Evolutionary conservation across 345 rosid genomes (phyloP).

Genomic region (Cochlearia excelsa): DNA sequence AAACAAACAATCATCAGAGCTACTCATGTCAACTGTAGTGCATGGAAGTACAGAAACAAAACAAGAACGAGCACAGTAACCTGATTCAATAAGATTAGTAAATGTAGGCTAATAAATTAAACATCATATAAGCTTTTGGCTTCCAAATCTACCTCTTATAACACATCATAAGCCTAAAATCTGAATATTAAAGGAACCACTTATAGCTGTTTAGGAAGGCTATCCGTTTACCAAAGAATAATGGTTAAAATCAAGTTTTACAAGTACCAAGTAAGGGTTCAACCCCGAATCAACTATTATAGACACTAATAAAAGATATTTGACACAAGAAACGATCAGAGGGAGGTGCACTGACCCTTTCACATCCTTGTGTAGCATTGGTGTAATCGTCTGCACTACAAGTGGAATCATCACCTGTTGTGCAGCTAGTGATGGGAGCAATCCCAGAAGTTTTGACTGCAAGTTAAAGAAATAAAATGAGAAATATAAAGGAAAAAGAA

Average conservation of each 20-base stretch:
- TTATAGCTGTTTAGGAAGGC: slow-evolving; percentile 4
- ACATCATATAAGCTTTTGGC: slow-evolving; percentile 17
- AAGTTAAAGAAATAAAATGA: slow-evolving; percentile 19
- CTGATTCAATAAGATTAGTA: slow-evolving; percentile 12
- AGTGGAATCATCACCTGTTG: slow-evolving; percentile 81
- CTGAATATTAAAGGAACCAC: slow-evolving; percentile 13
- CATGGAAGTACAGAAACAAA: slow-evolving; percentile 17
- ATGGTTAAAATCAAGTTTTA: slow-evolving; percentile 5
- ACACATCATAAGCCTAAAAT: slow-evolving; percentile 6
- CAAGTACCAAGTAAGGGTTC: slow-evolving; percentile 11
- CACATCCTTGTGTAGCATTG: slow-evolving; percentile 68
- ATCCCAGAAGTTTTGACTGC: slow-evolving; percentile 75
- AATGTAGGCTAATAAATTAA: slow-evolving; percentile 15
- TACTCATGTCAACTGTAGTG: slow-evolving; percentile 15
- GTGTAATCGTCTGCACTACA: slow-evolving; percentile 73
- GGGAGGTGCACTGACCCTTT: slow-evolving; percentile 53
- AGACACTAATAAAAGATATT: slow-evolving; percentile 12
- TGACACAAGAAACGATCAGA: slow-evolving; percentile 13
- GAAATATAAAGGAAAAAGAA: slow-evolving; percentile 22
- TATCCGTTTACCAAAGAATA: slow-evolving; percentile 17
- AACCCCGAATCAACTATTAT: slow-evolving; percentile 11
- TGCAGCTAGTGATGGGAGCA: slow-evolving; percentile 87
- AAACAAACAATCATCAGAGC: slow-evolving; percentile 39
- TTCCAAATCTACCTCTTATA: slow-evolving; percentile 13
- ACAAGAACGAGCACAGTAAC: slow-evolving; percentile 11